Evolutionary conservation across 305 asterid species (phyloP), one percentile per base, ranked within the genome.

Genomic region (Fraxinus greggii): DNA sequence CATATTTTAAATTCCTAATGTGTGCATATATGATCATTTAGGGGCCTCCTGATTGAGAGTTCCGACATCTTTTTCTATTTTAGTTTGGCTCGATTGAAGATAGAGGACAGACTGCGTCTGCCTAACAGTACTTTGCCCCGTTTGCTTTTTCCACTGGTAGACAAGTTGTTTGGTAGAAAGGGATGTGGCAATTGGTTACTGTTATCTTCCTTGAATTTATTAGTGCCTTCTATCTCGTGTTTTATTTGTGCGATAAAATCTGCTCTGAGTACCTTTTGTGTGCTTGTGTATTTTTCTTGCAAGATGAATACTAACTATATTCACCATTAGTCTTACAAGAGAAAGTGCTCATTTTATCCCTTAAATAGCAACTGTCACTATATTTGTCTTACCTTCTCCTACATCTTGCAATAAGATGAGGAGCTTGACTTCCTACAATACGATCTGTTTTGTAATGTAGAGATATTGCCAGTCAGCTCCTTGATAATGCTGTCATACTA

Each of bases 241-340:
- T 61, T 48, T 23, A 61, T 61, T 21, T 61, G 35, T 24, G 36
- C 9, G 3, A 65, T 65, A 65, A 28, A 28, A 65, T 12, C 35
- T 65, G 35, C 73, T 65, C 19, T 4, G 33, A 65, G 73, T 26
- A 3, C 73, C 21, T 65, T 65, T 26, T 65, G 19, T 4, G 35
- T 65, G 73, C 36, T 65, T 12, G 7, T 65, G 35, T 65, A 24
- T 65, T 12, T 65, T 28, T 84, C 83, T 79, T 79, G 35, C 79
- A 40, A 24, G 15, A 24, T 24, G 65, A 10, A 54, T n/a, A 23
- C 15, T 26, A 28, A 65, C 36, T 42, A 26, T 42, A 3, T 75
- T 42, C 42, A 17, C 40, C 19, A 26, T 51, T 76, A 28, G 35
- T 33, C 36, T 48, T 31, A 42, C 21, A 17, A 76, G 21, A 32